Percentiles rank a stretch among this genome's conserved stretches.
phyloP scores from a whole-genome alignment of 306 rosid species.

The Sphenostylis stenocarpa region DNA sequence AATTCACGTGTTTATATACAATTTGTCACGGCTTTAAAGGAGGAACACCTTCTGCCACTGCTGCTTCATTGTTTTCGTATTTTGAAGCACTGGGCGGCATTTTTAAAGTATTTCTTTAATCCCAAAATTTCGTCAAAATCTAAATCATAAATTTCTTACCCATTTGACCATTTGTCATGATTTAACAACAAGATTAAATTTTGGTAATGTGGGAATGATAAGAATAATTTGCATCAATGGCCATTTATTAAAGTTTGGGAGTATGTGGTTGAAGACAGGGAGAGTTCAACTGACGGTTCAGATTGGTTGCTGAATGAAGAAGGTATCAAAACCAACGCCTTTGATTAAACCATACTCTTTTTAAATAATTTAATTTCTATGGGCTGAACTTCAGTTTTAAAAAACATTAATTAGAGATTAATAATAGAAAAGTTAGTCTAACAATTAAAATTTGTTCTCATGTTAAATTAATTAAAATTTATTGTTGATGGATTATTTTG shows the following conservation, averaged over 20 bases:
- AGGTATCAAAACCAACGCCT: constrained; percentile 4
- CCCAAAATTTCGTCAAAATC: constrained; percentile 13
- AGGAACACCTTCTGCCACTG: constrained; percentile 28
- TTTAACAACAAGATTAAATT: not conserved
- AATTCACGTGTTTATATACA: constrained; percentile 46
- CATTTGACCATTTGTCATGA: not conserved
- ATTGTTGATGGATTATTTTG: too few relatives aligned
- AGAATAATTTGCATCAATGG: not conserved
- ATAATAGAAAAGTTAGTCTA: too few relatives aligned
- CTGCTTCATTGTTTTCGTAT: constrained; percentile 6
- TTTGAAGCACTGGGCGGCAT: constrained; percentile 33
- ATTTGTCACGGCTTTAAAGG: constrained; percentile 41
- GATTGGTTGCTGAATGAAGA: constrained; percentile 25
- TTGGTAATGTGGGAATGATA: not conserved
- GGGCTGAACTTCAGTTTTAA: too few relatives aligned
- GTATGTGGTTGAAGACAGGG: not conserved
- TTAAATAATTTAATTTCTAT: too few relatives aligned
- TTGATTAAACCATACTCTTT: constrained; percentile 20
- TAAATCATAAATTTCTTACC: constrained; percentile 10
- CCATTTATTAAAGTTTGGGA: not conserved
- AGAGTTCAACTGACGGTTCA: constrained; percentile 22
- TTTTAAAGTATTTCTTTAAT: constrained; percentile 26
- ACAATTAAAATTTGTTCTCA: too few relatives aligned
- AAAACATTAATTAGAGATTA: too few relatives aligned
- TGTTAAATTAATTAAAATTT: too few relatives aligned